Evolutionary conservation across 2,329 filamentous ascomycete species (phyloP).

Genomic region (Rutstroemia sp.): DNA sequence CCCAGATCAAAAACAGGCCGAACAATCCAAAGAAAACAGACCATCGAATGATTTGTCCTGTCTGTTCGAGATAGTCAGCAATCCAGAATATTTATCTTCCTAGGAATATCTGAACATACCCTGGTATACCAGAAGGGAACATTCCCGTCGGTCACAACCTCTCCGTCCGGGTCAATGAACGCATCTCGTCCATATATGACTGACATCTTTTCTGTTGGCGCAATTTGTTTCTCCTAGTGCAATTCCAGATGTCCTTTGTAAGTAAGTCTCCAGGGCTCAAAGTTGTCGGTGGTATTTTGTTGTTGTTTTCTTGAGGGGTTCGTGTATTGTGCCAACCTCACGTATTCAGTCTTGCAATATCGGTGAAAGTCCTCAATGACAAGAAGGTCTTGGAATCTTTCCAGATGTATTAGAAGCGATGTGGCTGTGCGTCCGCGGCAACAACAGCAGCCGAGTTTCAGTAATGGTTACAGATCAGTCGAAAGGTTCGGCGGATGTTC

Average conservation of each 20-base stretch:
- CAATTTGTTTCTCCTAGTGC: background rate
- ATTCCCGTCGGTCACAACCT: constrained; percentile 5
- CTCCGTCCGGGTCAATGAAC: background rate
- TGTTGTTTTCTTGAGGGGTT: background rate
- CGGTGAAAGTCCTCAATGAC: background rate
- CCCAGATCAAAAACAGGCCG: constrained; percentile 49
- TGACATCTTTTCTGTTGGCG: background rate
- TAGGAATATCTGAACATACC: constrained; percentile 22
- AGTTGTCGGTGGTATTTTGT: too few relatives aligned
- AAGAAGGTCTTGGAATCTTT: background rate
- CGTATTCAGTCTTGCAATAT: background rate
- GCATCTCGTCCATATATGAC: background rate
- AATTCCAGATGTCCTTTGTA: background rate
- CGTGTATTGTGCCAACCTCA: background rate
- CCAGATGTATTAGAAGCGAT: background rate
- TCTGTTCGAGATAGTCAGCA: constrained; percentile 26
- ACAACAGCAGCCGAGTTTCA: background rate
- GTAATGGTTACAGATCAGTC: background rate
- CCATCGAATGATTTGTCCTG: constrained; percentile 53
- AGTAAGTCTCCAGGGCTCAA: too few relatives aligned
- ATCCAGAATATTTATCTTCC: background rate
- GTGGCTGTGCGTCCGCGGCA: background rate
- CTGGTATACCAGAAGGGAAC: constrained; percentile 35
- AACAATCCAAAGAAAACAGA: constrained; percentile 57
- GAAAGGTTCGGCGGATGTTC: background rate